Evolutionary conservation across 768 basidiomycete species (phyloP), one percentile per base, ranked within the genome.

Genomic region (Nidularia pulvinata): DNA sequence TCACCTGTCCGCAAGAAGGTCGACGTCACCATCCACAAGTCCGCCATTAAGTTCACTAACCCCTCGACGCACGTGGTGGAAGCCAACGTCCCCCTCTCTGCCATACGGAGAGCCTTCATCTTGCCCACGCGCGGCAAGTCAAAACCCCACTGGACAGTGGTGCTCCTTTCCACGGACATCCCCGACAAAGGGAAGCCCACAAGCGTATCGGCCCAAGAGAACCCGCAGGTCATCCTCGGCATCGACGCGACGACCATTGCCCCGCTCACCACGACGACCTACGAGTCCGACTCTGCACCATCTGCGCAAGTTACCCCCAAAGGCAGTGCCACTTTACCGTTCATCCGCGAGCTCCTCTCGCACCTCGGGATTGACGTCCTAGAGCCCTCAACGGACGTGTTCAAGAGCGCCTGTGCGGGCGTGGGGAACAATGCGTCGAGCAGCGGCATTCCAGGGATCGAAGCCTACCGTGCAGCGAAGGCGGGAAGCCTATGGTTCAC

Each of bases 1-100:
- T 83, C 89, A 0, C 90, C 90, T 9, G 66, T 91, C 49, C 84
- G 91, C 49, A 90, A 88, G 71, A 91, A 89, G 57, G 80, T 87
- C 37, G 82, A 91, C 60, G 77, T 91, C 59, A 79, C 79, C 3
- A 68, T 89, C 37, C 76, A 84, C 60, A 60, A 71, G 19, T 65
- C 70, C 16, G 71, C 80, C 5, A 72, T 91, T 52, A 73, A 71
- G 5, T 77, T 91, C 60, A 69, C 73, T 3, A 75, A 86, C 63
- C 72, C 84, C 0, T 61, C 70, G 0, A 78, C 84, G 1, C 73
- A 76, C 47, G 71, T 68, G 11, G 54, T 79, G 6, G 85, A 87
- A 59, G 70, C 78, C 0, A 73, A 72, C 11, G 68, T 86, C 45
- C 77, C 83, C 2, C 74, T 85, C 32, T 67, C 78, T 14, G 58